Evolutionary conservation across 805 yeast species (phyloP).

Genomic region (Ogataea kodamae): DNA sequence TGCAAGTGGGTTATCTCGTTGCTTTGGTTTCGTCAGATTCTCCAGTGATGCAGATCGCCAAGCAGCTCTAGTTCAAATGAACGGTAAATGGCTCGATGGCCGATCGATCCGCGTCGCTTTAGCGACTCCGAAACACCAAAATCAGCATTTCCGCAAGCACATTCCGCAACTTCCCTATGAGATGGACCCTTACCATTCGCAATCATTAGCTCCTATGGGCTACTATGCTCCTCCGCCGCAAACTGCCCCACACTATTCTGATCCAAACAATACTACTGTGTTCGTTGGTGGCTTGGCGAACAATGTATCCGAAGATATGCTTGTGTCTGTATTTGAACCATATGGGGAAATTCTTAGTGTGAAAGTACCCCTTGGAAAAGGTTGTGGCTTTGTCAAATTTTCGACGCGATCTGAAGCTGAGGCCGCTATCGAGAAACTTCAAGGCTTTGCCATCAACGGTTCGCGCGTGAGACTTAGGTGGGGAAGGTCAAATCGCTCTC

Average conservation of each 20-base stretch:
- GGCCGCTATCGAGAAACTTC: constrained; percentile 73
- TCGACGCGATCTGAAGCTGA: constrained; percentile 69
- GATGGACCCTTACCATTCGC: constrained; percentile 20
- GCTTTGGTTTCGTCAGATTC: constrained; percentile 80
- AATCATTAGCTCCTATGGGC: constrained; percentile 25
- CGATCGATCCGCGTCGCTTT: constrained; percentile 72
- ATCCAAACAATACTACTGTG: constrained; percentile 75
- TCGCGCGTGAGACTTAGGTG: constrained; percentile 69
- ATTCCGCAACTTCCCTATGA: constrained; percentile 24
- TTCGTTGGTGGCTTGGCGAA: constrained; percentile 66
- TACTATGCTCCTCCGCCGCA: constrained; percentile 22
- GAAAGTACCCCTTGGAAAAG: constrained; percentile 74
- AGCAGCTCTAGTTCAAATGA: constrained; percentile 68
- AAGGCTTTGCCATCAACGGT: constrained; percentile 75
- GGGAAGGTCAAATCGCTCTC: constrained; percentile 51
- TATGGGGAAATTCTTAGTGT: constrained; percentile 70
- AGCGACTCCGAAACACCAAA: constrained; percentile 66
- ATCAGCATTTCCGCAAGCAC: constrained; percentile 18
- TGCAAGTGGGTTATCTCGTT: constrained; percentile 68
- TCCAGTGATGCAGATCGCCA: constrained; percentile 66
- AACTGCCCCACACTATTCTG: constrained; percentile 33
- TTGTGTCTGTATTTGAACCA: constrained; percentile 61
- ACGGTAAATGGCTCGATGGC: constrained; percentile 78
- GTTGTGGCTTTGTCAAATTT: constrained; percentile 75
- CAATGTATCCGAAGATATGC: constrained; percentile 58